phyloP scores from a whole-genome alignment of 768 basidiomycete species.

The Boletus reticulatus region DNA sequence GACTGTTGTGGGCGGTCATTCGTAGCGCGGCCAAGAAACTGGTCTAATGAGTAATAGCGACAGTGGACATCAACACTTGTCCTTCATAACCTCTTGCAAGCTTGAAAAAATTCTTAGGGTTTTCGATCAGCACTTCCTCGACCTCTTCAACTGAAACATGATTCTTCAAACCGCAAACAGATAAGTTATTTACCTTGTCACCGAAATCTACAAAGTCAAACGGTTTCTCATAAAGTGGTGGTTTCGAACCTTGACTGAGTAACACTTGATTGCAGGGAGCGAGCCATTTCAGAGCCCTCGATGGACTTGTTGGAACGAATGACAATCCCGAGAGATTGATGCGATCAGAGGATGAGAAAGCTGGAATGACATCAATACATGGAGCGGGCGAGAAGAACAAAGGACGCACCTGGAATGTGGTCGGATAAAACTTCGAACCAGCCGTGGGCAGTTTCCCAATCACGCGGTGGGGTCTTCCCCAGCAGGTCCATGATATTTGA shows the following conservation, averaged over 20 bases:
- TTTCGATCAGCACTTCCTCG: slow-evolving; percentile 56
- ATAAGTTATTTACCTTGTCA: slow-evolving; percentile 68
- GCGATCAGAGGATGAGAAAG: slow-evolving; percentile 51
- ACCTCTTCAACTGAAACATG: slow-evolving; percentile 82
- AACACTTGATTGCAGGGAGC: slow-evolving; percentile 65
- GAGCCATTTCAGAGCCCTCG: slow-evolving; percentile 37
- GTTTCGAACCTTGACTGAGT: slow-evolving; percentile 48
- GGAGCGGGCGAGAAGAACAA: background rate
- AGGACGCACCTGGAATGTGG: slow-evolving; percentile 51
- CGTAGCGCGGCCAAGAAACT: slow-evolving; percentile 83
- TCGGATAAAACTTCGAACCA: slow-evolving; percentile 66
- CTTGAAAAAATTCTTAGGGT: slow-evolving; percentile 66
- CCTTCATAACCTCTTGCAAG: slow-evolving; percentile 60
- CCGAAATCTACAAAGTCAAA: slow-evolving; percentile 92
- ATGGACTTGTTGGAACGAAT: slow-evolving; percentile 58
- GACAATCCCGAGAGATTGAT: slow-evolving; percentile 48
- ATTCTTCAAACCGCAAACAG: slow-evolving; percentile 76
- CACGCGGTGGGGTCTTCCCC: slow-evolving; percentile 49
- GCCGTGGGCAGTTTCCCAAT: slow-evolving; percentile 46
- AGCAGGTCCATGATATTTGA: slow-evolving; percentile 54
- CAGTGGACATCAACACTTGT: slow-evolving; percentile 37
- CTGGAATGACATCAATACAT: slow-evolving; percentile 31
- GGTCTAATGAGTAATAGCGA: background rate
- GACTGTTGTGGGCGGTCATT: slow-evolving; percentile 69
- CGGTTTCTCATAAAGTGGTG: slow-evolving; percentile 65